Evolutionary conservation across 2,329 filamentous ascomycete species (phyloP), one percentile per base, ranked within the genome.

Genomic region (Colletotrichum siamense): DNA sequence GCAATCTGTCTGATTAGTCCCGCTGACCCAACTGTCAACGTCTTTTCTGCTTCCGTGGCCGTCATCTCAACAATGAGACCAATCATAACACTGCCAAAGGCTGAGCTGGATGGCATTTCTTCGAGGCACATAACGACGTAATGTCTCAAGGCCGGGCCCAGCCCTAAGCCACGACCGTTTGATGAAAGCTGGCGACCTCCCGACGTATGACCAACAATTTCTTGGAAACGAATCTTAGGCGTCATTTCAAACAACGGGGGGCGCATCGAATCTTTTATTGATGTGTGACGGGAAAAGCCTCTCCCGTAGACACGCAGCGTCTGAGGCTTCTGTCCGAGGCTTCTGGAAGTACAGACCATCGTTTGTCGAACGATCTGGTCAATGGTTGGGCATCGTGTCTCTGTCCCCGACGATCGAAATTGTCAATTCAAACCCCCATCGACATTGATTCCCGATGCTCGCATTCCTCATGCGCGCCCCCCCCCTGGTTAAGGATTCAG

Each of bases 151-250:
- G 32, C 39, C 39, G 64, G 55, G 69, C n/a, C 69, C 63, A 75
- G 63, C 73, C 69, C 44, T 68, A 62, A 75, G 69, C 62, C 73
- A 73, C 57, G 59, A 64, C 73, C 70, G 69, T 73, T 76, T 62
- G 62, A 69, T 59, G 12, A 36, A 32, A 44, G 39, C 59, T 36
- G 49, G 22, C 26, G 39, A 22, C 30, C 28, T 44, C 61, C 32
- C n/a, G 49, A 24, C 28, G 55, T 55, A 57, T n/a, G 44, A 16
- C 34, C 12, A 18, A 44, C 18, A 71, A 62, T 59, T n/a, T 62
- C 66, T 61, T 30, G 63, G 66, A 28, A 30, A 49, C 44, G 32
- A 59, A 44, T 34, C 12, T 36, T 49, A 44, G 64, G n/a, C 57
- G 16, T 32, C 63, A 30, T 39, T 26, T 62, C 69, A 75, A 67